Evolutionary conservation across 106 monocot genomes (phyloP).

Genomic region (Allium cepa): DNA sequence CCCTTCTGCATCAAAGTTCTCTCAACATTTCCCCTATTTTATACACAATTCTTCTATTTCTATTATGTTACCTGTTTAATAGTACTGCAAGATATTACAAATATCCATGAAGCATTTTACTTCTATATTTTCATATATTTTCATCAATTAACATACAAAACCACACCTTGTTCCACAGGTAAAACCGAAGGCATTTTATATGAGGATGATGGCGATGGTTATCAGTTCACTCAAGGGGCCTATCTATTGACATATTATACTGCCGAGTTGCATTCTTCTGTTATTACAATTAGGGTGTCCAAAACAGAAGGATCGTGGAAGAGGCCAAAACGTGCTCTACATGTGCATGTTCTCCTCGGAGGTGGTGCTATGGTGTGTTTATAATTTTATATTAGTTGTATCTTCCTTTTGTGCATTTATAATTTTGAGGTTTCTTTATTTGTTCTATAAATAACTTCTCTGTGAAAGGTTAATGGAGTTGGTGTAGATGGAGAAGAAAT

Average conservation of each 20-base stretch:
- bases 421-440: too few relatives aligned
- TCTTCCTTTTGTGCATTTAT: background rate
- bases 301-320: conserved; percentile 73
- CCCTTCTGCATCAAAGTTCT: too few relatives aligned
- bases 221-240: conserved; percentile 55
- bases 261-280: conserved; percentile 66
- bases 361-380: conserved; percentile 66
- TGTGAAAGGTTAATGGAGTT: conserved; percentile 44
- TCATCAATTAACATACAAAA: too few relatives aligned
- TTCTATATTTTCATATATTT: too few relatives aligned
- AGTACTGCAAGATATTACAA: too few relatives aligned
- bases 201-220: conserved; percentile 96
- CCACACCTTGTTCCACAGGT: conserved; percentile 23
- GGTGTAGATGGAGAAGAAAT: conserved; percentile 86
- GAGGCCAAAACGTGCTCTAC: conserved; percentile 60
- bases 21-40: too few relatives aligned
- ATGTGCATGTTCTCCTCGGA: conserved; percentile 66
- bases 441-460: background rate
- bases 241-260: conserved; percentile 77
- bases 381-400: background rate
- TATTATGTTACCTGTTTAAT: too few relatives aligned
- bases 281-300: conserved; percentile 60
- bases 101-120: too few relatives aligned
- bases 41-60: too few relatives aligned
- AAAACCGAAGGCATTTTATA: conserved; percentile 82